Evolutionary conservation across 495 filamentous ascomycete genomes (phyloP).

Genomic region (Penicillium dipodomyicola): DNA sequence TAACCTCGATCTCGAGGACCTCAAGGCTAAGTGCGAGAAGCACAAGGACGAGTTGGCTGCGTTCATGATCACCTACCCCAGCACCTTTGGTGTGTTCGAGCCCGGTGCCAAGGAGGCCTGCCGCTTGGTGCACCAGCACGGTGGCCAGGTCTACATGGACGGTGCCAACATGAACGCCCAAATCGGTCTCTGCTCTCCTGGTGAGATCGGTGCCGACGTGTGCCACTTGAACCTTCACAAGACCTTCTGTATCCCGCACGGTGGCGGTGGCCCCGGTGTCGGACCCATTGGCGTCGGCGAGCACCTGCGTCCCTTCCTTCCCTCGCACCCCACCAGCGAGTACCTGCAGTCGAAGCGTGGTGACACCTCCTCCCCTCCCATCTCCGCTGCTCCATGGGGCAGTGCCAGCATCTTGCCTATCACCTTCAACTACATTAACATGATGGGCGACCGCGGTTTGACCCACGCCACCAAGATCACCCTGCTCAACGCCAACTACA

Average conservation of each 20-base stretch:
- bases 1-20: constrained; percentile 84
- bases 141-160: constrained; percentile 98
- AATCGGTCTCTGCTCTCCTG: constrained; percentile 94
- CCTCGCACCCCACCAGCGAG: constrained; percentile 61
- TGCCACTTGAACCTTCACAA: constrained; percentile 99
- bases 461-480: constrained; percentile 95
- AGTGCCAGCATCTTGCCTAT: constrained; percentile 94
- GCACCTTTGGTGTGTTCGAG: constrained; percentile 96
- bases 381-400: constrained; percentile 86
- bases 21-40: constrained; percentile 84
- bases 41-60: constrained; percentile 83
- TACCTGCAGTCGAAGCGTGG: constrained; percentile 61
- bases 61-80: constrained; percentile 98
- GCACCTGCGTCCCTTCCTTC: constrained; percentile 77
- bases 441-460: constrained; percentile 90
- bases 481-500: constrained; percentile 96
- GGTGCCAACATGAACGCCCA: constrained; percentile 99
- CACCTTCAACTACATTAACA: constrained; percentile 95
- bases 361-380: constrained; percentile 57
- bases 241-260: constrained; percentile 98
- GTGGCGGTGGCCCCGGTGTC: constrained; percentile 92
- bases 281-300: constrained; percentile 91
- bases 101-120: constrained; percentile 85
- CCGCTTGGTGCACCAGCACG: constrained; percentile 79
- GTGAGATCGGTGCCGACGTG: constrained; percentile 95